Conservation (phyloP, 169 alveolate species). For the Eimeria necatrix region DNA sequence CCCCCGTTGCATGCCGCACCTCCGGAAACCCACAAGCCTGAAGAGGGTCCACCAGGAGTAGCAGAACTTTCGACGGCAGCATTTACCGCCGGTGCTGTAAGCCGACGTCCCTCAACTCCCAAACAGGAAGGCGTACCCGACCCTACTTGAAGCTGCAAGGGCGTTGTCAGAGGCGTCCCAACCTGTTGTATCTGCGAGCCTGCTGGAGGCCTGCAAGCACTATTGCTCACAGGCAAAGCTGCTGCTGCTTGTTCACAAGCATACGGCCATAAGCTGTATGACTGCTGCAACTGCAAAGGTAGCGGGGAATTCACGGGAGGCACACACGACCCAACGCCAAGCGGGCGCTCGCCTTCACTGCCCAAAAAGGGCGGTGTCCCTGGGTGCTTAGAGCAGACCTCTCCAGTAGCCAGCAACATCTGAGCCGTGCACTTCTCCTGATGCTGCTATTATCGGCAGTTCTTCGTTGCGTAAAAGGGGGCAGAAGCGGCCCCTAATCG, state of each 20-base stretch:
- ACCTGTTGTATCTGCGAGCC: slow-evolving; percentile 1
- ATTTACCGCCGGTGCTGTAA: neutral
- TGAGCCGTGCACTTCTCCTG: slow-evolving; percentile 8
- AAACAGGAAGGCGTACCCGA: slow-evolving; percentile 17
- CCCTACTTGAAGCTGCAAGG: slow-evolving; percentile 29
- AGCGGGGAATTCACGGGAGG: slow-evolving; percentile 42
- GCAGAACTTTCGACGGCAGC: neutral
- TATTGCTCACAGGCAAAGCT: neutral
- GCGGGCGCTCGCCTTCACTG: slow-evolving; percentile 25
- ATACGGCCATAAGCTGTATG: slow-evolving; percentile 52
- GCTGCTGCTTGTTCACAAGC: slow-evolving; percentile 18
- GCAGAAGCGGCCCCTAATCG: slow-evolving; percentile 57
- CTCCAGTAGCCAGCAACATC: slow-evolving; percentile 71
- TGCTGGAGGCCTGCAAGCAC: slow-evolving; percentile 14
- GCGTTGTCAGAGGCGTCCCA: neutral
- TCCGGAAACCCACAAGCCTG: slow-evolving; percentile 37
- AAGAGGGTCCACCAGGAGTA: slow-evolving; percentile 11
- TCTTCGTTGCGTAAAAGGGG: slow-evolving; percentile 20
- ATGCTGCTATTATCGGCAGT: neutral
- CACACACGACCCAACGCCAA: neutral
- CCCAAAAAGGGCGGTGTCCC: slow-evolving; percentile 57
- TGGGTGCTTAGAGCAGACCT: slow-evolving; percentile 37
- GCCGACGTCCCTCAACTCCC: slow-evolving; percentile 31
- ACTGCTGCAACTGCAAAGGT: slow-evolving; percentile 61
- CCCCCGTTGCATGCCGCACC: slow-evolving; percentile 37